Conservation (phyloP, 805 yeast genomes). For the Brettanomyces anomalus region DNA sequence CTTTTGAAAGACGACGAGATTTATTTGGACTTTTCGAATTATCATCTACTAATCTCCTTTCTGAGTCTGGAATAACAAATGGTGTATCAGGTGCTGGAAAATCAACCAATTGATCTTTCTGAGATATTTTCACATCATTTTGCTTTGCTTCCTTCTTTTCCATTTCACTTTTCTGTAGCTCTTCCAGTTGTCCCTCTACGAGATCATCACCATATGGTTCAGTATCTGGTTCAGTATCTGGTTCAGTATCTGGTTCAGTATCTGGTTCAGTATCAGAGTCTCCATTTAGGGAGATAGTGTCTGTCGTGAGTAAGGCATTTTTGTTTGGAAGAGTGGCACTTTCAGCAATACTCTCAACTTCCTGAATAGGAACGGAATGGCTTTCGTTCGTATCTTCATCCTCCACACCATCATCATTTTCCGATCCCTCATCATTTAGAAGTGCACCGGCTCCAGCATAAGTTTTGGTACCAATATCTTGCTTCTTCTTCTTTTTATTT, state of each 20-base stretch:
- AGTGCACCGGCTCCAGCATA: conserved; percentile 2
- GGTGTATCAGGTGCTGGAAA: background rate
- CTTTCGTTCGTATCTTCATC: background rate
- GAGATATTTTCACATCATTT: background rate
- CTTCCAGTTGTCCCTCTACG: background rate
- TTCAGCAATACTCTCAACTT: background rate
- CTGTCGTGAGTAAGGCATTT: background rate
- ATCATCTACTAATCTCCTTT: too few relatives aligned
- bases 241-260: background rate
- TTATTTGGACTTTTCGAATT: too few relatives aligned
- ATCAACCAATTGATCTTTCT: background rate
- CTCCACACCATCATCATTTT: background rate
- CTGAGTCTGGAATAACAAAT: too few relatives aligned
- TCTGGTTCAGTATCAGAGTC: background rate
- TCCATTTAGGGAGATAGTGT: background rate
- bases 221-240: background rate
- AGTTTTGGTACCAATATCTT: background rate
- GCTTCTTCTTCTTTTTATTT: background rate
- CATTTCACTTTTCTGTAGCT: too few relatives aligned
- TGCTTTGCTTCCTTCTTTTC: background rate
- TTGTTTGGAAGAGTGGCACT: background rate
- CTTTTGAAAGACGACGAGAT: background rate
- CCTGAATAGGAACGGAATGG: background rate
- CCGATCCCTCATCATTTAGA: conserved; percentile 1
- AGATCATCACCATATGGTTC: background rate